These are phyloP conservation scores for Coniochaeta ligniaria DNA, from an alignment of 2,329 filamentous ascomycete genomes.

Conservation along the genomic window DNA sequence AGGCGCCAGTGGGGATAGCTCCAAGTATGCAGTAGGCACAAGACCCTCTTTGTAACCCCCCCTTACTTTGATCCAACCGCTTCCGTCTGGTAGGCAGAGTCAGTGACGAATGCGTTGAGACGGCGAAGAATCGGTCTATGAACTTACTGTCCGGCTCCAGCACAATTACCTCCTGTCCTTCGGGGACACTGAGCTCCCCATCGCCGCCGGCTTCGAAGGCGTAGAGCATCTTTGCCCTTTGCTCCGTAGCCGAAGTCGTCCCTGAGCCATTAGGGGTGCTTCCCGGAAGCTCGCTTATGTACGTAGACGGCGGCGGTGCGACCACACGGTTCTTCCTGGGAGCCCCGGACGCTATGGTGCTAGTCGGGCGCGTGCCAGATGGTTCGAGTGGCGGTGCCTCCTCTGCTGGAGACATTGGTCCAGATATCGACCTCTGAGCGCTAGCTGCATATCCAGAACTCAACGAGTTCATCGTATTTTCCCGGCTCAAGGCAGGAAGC, in stretches of 20 bases:
- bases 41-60: conserved; percentile 71
- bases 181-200: conserved; percentile 73
- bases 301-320: conserved; percentile 79
- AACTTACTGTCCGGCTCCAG: conserved; percentile 80
- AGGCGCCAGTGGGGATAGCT: conserved; percentile 46
- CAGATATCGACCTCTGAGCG: conserved; percentile 68
- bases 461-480: conserved; percentile 84
- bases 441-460: conserved; percentile 82
- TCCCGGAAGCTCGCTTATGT: conserved; percentile 62
- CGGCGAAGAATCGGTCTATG: conserved; percentile 10
- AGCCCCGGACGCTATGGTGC: conserved; percentile 19
- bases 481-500: conserved; percentile 62
- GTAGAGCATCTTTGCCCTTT: conserved; percentile 84
- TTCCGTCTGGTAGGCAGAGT: conserved; percentile 56
- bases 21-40: conserved; percentile 81
- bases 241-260: conserved; percentile 34
- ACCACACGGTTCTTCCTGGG: conserved; percentile 64
- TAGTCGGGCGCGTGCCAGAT: conserved; percentile 22
- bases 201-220: conserved; percentile 72
- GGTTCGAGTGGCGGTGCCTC: conserved; percentile 39
- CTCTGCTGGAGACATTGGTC: conserved; percentile 44
- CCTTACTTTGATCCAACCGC: conserved; percentile 85
- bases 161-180: conserved; percentile 70
- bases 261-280: conserved; percentile 35
- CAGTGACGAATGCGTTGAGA: conserved; percentile 19